A percentile compares a stretch with the other conserved stretches of the same genome.
Evolutionary conservation across 1,284 basidiomycete species (phyloP).

Genomic region (Thelephora terrestris): DNA sequence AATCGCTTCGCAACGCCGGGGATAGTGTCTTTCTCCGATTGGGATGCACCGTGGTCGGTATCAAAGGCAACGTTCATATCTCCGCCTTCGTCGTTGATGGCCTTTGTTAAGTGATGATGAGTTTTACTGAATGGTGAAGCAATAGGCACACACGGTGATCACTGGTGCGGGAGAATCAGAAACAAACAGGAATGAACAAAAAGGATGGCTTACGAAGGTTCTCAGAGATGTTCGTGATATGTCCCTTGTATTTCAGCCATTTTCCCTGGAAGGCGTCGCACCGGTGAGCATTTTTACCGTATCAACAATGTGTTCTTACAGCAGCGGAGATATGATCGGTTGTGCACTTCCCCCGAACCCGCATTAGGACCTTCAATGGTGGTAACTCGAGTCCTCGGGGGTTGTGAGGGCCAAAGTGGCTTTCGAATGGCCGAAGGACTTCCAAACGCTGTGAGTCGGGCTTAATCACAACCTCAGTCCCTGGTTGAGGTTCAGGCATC

Average conservation of each 20-base stretch:
- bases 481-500: slow-evolving; percentile 66
- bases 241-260: slow-evolving; percentile 98
- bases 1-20: slow-evolving; percentile 84
- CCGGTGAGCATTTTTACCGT: not conserved
- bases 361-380: slow-evolving; percentile 73
- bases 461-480: slow-evolving; percentile 72
- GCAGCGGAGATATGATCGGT: slow-evolving; percentile 98
- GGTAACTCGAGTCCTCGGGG: slow-evolving; percentile 68
- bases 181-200: not conserved
- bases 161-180: slow-evolving; percentile 31
- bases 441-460: slow-evolving; percentile 83
- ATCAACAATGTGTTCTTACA: slow-evolving; percentile 31
- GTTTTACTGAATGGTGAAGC: not conserved
- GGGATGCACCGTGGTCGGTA: slow-evolving; percentile 35
- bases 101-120: slow-evolving; percentile 28
- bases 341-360: slow-evolving; percentile 95
- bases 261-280: slow-evolving; percentile 51
- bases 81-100: slow-evolving; percentile 87
- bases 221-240: slow-evolving; percentile 93
- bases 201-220: slow-evolving; percentile 69
- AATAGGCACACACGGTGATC: slow-evolving; percentile 34
- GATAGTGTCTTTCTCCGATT: slow-evolving; percentile 68
- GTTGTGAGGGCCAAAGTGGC: slow-evolving; percentile 58
- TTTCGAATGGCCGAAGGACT: slow-evolving; percentile 77
- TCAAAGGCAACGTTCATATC: slow-evolving; percentile 87